These are phyloP conservation scores for Penicillium oxalicum DNA, from an alignment of 2,329 filamentous ascomycete species.

Conservation along the genomic window DNA sequence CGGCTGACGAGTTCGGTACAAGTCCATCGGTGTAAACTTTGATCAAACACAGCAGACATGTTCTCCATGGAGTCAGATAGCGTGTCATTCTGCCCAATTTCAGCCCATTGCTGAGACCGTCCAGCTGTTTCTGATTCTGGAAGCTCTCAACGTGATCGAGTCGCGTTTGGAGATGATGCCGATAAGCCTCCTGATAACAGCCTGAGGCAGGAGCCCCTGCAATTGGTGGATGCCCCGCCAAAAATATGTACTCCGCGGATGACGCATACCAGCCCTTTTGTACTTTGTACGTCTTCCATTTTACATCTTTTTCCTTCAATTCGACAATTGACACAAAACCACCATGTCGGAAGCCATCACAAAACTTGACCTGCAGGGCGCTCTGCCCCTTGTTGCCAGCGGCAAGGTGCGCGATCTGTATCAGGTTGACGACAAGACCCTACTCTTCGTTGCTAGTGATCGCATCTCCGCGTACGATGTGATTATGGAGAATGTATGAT, in stretches of 20 bases:
- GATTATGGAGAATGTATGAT: constrained; percentile 67
- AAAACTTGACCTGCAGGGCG: constrained; percentile 38
- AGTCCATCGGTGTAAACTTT: constrained; percentile 71
- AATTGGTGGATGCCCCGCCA: constrained; percentile 15
- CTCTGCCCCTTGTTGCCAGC: constrained; percentile 49
- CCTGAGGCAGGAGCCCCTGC: constrained; percentile 17
- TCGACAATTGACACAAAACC: constrained; percentile 1
- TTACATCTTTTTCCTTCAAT: neutral
- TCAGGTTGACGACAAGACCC: constrained; percentile 60
- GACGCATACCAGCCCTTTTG: constrained; percentile 13
- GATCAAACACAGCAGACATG: constrained; percentile 73
- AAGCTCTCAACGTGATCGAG: neutral
- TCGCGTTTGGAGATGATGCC: neutral
- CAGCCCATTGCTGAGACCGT: constrained; percentile 10
- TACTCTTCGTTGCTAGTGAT: constrained; percentile 81
- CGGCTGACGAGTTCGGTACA: constrained; percentile 63
- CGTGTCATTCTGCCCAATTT: constrained; percentile 56
- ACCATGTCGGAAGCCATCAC: constrained; percentile 37
- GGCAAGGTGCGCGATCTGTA: constrained; percentile 82
- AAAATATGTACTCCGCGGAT: constrained; percentile 14
- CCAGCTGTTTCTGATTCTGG: neutral
- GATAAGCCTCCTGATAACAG: constrained; percentile 8
- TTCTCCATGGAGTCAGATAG: constrained; percentile 82
- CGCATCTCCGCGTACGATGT: constrained; percentile 95
- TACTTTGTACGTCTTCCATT: neutral